These are phyloP conservation scores for Penicillium palitans DNA, from an alignment of 2,329 filamentous ascomycete species.

Conservation along the genomic window DNA sequence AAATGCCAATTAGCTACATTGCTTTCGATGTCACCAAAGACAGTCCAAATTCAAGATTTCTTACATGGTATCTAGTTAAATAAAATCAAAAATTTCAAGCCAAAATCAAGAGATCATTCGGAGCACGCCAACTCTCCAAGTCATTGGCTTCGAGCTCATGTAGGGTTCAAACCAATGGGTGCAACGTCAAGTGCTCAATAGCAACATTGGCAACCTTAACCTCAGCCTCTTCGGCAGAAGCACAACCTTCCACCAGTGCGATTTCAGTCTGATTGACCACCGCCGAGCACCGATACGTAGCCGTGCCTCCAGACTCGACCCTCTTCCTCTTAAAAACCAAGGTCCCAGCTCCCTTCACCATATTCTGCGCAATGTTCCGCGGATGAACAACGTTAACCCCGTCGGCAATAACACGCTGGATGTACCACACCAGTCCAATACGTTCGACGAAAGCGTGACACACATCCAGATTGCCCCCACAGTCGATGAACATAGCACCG, in stretches of 20 bases:
- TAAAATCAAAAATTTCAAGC: not conserved
- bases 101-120: not conserved
- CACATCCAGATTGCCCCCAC: conserved; percentile 56
- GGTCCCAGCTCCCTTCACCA: conserved; percentile 43
- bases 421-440: conserved; percentile 64
- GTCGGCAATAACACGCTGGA: conserved; percentile 60
- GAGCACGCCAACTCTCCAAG: not conserved
- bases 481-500: conserved; percentile 83
- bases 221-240: conserved; percentile 33
- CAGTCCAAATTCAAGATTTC: not conserved
- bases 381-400: conserved; percentile 60
- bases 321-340: conserved; percentile 21
- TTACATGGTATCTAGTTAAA: not conserved
- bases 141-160: not conserved
- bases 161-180: not conserved
- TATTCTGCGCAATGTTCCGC: conserved; percentile 66
- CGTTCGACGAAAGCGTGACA: conserved; percentile 63
- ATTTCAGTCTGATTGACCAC: conserved; percentile 18
- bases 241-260: conserved; percentile 26
- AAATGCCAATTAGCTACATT: not conserved
- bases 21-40: not conserved
- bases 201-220: conserved; percentile 26
- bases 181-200: conserved; percentile 17
- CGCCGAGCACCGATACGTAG: conserved; percentile 26
- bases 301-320: conserved; percentile 13